Evolutionary conservation across 805 yeast genomes (phyloP).

Genomic region (Kazachstania africana): DNA sequence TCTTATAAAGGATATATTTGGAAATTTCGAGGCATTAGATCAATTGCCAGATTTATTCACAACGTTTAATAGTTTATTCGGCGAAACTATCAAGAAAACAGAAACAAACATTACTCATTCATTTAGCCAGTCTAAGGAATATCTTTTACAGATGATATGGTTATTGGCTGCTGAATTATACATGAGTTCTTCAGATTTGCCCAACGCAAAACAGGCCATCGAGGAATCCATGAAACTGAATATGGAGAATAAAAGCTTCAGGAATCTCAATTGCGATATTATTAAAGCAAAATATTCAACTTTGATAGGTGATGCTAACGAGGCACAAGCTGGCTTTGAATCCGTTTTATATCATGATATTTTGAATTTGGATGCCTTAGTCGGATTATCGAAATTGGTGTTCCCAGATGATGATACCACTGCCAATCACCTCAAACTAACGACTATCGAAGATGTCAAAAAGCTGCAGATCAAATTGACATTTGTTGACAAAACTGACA

Average conservation of each 20-base stretch:
- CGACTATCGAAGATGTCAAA: background rate
- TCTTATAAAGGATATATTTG: constrained; percentile 50
- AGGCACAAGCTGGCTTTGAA: constrained; percentile 55
- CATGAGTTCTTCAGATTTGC: constrained; percentile 32
- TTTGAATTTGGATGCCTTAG: constrained; percentile 38
- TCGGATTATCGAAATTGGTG: constrained; percentile 44
- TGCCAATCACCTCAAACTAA: constrained; percentile 1
- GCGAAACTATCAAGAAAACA: constrained; percentile 3
- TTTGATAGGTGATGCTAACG: constrained; percentile 29
- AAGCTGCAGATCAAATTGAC: background rate
- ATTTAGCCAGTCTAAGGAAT: constrained; percentile 20
- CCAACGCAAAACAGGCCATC: constrained; percentile 61
- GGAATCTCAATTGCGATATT: constrained; percentile 19
- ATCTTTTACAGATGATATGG: constrained; percentile 56
- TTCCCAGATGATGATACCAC: constrained; percentile 28
- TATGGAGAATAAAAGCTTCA: constrained; percentile 32
- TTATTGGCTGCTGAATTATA: constrained; percentile 60
- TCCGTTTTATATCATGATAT: constrained; percentile 39
- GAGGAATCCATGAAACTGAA: constrained; percentile 52
- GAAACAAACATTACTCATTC: constrained; percentile 5
- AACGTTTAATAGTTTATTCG: constrained; percentile 40
- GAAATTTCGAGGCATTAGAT: constrained; percentile 47
- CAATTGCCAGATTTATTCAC: constrained; percentile 55
- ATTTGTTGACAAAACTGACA: constrained; percentile 46
- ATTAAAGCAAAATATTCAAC: constrained; percentile 23